phyloP scores from a whole-genome alignment of 2,329 filamentous ascomycete species.

The Penicillium vulpinum region DNA sequence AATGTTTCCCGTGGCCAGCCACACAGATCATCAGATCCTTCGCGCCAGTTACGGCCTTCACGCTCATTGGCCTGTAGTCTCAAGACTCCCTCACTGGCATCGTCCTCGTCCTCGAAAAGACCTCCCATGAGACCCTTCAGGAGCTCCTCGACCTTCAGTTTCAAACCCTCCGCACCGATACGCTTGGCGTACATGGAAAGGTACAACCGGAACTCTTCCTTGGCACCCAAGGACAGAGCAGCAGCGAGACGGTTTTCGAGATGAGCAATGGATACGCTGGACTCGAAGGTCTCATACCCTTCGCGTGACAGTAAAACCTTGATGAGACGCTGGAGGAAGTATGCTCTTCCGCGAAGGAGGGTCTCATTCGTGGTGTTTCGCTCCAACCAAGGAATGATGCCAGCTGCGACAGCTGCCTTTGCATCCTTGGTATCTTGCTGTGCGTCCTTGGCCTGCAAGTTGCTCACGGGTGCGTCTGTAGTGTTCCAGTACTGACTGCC shows the following conservation, averaged over 20 bases:
- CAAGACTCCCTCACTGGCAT: conserved; percentile 48
- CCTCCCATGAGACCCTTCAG: conserved; percentile 78
- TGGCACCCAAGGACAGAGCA: conserved; percentile 77
- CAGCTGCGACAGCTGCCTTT: conserved; percentile 70
- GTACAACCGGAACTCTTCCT: conserved; percentile 91
- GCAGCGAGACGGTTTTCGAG: conserved; percentile 92
- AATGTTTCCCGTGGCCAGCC: conserved; percentile 89
- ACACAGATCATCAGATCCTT: conserved; percentile 68
- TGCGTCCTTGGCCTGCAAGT: conserved; percentile 70
- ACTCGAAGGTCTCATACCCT: conserved; percentile 89
- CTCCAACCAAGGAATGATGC: conserved; percentile 90
- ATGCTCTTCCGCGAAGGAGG: conserved; percentile 85
- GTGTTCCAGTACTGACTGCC: conserved; percentile 99
- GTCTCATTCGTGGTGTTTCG: conserved; percentile 93
- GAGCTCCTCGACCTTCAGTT: conserved; percentile 89
- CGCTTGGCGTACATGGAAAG: conserved; percentile 98
- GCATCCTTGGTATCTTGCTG: conserved; percentile 55
- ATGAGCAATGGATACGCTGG: conserved; percentile 87
- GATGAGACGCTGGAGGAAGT: conserved; percentile 86
- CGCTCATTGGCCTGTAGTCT: conserved; percentile 33
- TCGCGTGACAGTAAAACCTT: conserved; percentile 85
- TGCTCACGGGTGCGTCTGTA: conserved; percentile 83
- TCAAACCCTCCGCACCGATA: conserved; percentile 82
- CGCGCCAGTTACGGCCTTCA: conserved; percentile 48
- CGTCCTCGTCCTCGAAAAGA: conserved; percentile 54